phyloP scores from a whole-genome alignment of 768 basidiomycete genomes.

The Gloeophyllum trabeum region DNA sequence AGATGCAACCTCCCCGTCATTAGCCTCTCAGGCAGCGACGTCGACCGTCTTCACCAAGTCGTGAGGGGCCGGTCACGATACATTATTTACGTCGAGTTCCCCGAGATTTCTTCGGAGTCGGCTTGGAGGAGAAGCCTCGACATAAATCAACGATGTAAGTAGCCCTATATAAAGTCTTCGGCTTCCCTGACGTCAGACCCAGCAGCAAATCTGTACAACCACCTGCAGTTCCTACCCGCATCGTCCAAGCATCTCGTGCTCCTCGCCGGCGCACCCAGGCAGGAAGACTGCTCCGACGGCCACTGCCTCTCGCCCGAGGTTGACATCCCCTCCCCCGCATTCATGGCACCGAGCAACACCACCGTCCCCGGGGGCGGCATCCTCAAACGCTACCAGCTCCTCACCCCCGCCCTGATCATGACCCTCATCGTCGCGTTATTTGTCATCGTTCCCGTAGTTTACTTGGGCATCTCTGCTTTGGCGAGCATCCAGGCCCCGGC shows the following conservation, averaged over 20 bases:
- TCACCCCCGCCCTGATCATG: slow-evolving; percentile 66
- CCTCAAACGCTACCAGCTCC: slow-evolving; percentile 62
- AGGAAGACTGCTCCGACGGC: slow-evolving; percentile 20
- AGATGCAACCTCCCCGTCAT: too few species aligned
- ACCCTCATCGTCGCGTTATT: slow-evolving; percentile 55
- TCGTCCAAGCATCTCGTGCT: slow-evolving; percentile 59
- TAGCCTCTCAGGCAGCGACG: too few species aligned
- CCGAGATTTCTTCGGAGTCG: slow-evolving; percentile 45
- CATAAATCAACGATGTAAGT: not conserved
- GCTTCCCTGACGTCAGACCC: slow-evolving; percentile 5
- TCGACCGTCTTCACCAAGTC: slow-evolving; percentile 30
- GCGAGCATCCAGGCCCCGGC: slow-evolving; percentile 67
- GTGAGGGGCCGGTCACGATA: slow-evolving; percentile 13
- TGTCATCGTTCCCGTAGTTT: slow-evolving; percentile 52
- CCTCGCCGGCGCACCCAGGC: slow-evolving; percentile 39
- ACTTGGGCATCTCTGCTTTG: slow-evolving; percentile 54
- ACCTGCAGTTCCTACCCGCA: slow-evolving; percentile 34
- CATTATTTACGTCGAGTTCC: slow-evolving; percentile 31
- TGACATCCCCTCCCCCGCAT: not conserved
- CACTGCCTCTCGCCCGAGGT: not conserved
- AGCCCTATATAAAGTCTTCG: not conserved
- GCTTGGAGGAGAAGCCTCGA: slow-evolving; percentile 21
- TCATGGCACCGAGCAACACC: not conserved
- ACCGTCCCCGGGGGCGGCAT: slow-evolving; percentile 38
- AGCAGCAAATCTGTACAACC: slow-evolving; percentile 35